A percentile compares a stretch with the other conserved stretches of the same genome.
Conservation (phyloP, 1,284 basidiomycete species). For the Ceratobasidium papillatum region DNA sequence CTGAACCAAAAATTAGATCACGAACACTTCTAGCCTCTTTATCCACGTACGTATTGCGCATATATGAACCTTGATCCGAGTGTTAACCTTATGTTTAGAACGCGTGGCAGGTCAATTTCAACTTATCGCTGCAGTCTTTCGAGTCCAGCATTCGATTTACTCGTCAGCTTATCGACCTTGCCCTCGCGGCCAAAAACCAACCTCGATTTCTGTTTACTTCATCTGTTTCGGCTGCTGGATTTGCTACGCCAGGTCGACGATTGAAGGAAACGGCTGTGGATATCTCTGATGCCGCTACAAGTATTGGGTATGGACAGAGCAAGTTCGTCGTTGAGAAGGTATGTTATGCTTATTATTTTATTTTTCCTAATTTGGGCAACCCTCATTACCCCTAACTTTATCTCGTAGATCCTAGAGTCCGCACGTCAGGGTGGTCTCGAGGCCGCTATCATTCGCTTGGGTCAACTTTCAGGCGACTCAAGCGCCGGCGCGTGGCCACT, state of each 20-base stretch:
- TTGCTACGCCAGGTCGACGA: neutral
- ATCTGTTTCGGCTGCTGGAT: constrained; percentile 34
- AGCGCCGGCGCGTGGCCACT: constrained; percentile 32
- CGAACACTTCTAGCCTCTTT: constrained; percentile 50
- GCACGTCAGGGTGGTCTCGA: constrained; percentile 2
- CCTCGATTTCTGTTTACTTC: constrained; percentile 41
- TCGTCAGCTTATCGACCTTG: constrained; percentile 40
- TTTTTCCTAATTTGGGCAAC: neutral
- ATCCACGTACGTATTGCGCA: constrained; percentile 48
- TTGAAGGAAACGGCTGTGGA: constrained; percentile 17
- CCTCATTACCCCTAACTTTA: neutral
- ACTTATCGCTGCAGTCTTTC: constrained; percentile 41
- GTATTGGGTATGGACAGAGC: constrained; percentile 42
- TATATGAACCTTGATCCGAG: neutral
- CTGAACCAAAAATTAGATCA: neutral
- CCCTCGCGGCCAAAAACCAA: constrained; percentile 21
- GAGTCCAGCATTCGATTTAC: constrained; percentile 39
- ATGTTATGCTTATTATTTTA: neutral
- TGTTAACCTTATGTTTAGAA: constrained; percentile 49
- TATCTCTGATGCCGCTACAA: neutral
- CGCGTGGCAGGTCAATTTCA: constrained; percentile 48
- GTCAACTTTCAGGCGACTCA: constrained; percentile 38
- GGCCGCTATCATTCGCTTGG: constrained; percentile 24
- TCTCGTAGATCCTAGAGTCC: neutral
- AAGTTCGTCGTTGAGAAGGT: constrained; percentile 41